Percentiles rank a stretch among this genome's conserved stretches.
These are phyloP conservation scores for Lasiodiplodia sp. DNA, from an alignment of 2,329 filamentous ascomycete species.

Conservation along the genomic window DNA sequence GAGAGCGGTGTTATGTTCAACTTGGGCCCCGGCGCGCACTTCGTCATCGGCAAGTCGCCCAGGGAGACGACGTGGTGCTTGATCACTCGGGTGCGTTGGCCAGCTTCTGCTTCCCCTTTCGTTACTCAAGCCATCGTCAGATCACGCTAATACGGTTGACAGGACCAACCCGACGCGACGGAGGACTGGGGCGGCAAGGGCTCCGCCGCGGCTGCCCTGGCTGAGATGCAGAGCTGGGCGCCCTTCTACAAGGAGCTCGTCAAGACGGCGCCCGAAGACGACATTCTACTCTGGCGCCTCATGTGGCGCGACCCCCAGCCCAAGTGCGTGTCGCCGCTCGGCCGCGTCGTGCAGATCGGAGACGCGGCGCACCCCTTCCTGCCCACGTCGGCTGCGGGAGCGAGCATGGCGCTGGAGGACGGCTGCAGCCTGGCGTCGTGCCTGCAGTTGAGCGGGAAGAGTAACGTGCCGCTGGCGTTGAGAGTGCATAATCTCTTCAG, in stretches of 20 bases:
- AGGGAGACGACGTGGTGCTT: not conserved
- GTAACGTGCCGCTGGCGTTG: constrained; percentile 40
- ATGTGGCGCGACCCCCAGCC: constrained; percentile 62
- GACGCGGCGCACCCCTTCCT: constrained; percentile 64
- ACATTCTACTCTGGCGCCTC: constrained; percentile 62
- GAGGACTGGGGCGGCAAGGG: not conserved
- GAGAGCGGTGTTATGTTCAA: not conserved
- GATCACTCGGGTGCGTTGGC: not conserved
- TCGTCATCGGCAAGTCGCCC: not conserved
- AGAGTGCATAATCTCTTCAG: constrained; percentile 45
- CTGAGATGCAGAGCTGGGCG: not conserved
- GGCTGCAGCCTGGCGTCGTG: constrained; percentile 42
- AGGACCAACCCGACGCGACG: not conserved
- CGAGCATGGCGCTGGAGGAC: constrained; percentile 63
- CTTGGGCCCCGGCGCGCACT: not conserved
- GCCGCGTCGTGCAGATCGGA: constrained; percentile 59
- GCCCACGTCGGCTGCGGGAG: constrained; percentile 62
- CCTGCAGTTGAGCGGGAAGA: constrained; percentile 40
- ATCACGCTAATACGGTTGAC: not conserved
- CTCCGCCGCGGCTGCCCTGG: not conserved
- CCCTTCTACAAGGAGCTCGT: not conserved
- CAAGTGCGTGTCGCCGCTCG: constrained; percentile 60
- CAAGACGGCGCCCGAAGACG: constrained; percentile 38
- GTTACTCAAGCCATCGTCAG: not conserved
- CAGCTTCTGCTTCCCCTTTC: not conserved